Conservation (phyloP, 345 rosid genomes). For the Cardamine chenopodiifolia region DNA sequence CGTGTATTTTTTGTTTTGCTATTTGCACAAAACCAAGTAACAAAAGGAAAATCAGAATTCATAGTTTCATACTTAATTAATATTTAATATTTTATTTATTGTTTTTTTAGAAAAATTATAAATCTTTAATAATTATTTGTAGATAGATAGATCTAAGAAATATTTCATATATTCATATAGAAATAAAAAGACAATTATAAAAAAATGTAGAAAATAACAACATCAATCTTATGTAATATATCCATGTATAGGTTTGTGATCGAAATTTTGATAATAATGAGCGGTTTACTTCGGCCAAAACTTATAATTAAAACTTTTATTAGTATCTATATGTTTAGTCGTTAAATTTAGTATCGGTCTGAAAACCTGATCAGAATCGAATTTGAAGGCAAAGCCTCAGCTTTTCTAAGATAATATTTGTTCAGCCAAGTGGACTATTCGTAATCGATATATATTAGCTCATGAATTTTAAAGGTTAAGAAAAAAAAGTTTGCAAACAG, state of each 20-base stretch:
- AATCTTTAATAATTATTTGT: background rate
- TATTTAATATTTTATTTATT: background rate
- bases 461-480: constrained; percentile 5
- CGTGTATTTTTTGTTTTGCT: background rate
- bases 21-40: constrained; percentile 3
- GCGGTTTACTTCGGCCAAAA: background rate
- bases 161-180: background rate
- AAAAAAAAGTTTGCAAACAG: constrained; percentile 6
- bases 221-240: background rate
- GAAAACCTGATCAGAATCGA: background rate
- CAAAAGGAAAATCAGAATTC: no score
- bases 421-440: constrained; percentile 29
- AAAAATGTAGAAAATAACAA: background rate
- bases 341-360: background rate
- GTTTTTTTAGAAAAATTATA: background rate
- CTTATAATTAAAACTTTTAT: background rate
- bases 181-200: background rate
- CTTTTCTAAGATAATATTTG: background rate
- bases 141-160: background rate
- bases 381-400: background rate
- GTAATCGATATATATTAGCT: constrained; percentile 8
- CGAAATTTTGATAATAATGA: background rate
- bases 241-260: background rate
- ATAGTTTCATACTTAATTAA: background rate
- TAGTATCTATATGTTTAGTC: background rate